phyloP scores from a whole-genome alignment of 345 rosid species.

The Syzygium jambos region DNA sequence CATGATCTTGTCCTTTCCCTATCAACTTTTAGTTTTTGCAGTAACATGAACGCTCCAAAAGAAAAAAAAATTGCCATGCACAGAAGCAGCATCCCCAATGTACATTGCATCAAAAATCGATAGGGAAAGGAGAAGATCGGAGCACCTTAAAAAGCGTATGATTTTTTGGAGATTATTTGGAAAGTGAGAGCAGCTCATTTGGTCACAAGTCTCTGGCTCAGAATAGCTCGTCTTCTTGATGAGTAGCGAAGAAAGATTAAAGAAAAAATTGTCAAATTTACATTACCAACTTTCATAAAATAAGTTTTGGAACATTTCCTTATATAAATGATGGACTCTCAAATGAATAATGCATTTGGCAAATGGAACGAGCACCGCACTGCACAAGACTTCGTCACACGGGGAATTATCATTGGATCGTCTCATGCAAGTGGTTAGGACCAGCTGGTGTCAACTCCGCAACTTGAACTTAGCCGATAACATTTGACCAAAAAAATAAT shows the following conservation, averaged over 20 bases:
- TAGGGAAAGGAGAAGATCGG: not conserved
- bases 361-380: not conserved
- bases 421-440: not conserved
- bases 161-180: no score
- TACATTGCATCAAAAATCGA: no score
- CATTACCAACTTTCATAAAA: no score
- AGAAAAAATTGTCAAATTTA: no score
- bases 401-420: not conserved
- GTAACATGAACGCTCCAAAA: not conserved
- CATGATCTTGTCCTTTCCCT: not conserved
- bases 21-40: not conserved
- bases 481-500: not conserved
- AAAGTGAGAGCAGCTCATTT: no score
- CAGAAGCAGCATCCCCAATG: no score
- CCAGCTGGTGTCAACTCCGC: not conserved
- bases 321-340: not conserved
- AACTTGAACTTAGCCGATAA: not conserved
- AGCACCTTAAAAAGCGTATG: no score
- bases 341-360: not conserved
- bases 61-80: not conserved
- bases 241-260: no score
- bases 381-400: not conserved
- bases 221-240: no score
- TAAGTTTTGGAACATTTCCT: no score
- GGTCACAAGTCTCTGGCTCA: not conserved